A percentile compares a stretch with the other conserved stretches of the same genome.
Conservation (phyloP, 2,329 filamentous ascomycete species). For the Tympanopsis confertula region DNA sequence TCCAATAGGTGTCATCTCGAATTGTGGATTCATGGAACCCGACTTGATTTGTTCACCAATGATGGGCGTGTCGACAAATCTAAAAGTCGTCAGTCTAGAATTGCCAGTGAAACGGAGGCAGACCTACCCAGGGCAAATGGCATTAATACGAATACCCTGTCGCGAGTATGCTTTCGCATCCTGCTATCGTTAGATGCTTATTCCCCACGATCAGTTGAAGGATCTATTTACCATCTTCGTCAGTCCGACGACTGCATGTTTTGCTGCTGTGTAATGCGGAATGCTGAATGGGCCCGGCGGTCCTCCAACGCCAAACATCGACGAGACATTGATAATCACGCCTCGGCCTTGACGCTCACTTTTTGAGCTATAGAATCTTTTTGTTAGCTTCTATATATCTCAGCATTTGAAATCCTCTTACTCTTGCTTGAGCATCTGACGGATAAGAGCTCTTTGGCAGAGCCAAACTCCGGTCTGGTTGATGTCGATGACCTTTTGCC, state of each 20-base stretch:
- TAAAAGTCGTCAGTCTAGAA: not conserved
- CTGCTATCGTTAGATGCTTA: not conserved
- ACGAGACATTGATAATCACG: not conserved
- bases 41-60: not conserved
- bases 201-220: not conserved
- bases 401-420: not conserved
- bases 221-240: not conserved
- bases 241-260: not conserved
- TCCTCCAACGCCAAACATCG: not conserved
- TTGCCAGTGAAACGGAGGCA: not conserved
- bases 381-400: not conserved
- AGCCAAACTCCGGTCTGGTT: not conserved
- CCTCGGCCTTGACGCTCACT: not conserved
- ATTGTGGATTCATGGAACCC: not conserved
- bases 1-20: not conserved
- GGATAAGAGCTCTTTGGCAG: not conserved
- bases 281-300: not conserved
- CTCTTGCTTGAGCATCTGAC: not conserved
- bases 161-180: not conserved
- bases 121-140: not conserved
- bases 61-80: not conserved
- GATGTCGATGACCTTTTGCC: not conserved
- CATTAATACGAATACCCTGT: not conserved
- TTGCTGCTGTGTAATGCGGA: not conserved
- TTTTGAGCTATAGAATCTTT: not conserved